Evolutionary conservation across 495 filamentous ascomycete genomes (phyloP).

Genomic region (Thermothielavioides terrestris): DNA sequence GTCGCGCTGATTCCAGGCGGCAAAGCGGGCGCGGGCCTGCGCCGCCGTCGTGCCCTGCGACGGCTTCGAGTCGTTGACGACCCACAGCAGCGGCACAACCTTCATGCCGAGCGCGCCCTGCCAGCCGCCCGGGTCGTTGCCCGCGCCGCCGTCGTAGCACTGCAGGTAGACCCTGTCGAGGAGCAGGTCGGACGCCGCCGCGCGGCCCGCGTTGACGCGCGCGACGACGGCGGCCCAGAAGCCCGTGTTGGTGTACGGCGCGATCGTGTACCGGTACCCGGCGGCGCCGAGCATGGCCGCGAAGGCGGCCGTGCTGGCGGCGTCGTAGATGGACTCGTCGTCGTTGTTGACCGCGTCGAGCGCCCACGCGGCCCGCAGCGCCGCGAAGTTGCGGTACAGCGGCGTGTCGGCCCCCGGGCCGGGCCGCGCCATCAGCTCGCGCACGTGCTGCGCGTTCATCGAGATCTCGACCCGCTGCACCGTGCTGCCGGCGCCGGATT

Average conservation of each 20-base stretch:
- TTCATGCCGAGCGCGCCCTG: slow-evolving; percentile 28
- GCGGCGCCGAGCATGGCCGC: slow-evolving; percentile 31
- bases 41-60: slow-evolving; percentile 26
- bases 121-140: slow-evolving; percentile 32
- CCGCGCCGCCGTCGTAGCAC: slow-evolving; percentile 36
- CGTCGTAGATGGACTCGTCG: slow-evolving; percentile 37
- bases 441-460: slow-evolving; percentile 36
- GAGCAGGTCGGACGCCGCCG: slow-evolving; percentile 13
- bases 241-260: slow-evolving; percentile 32
- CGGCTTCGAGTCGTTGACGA: slow-evolving; percentile 38
- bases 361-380: slow-evolving; percentile 30
- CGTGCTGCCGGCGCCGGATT: slow-evolving; percentile 19
- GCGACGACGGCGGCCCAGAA: background rate
- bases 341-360: slow-evolving; percentile 40
- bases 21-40: slow-evolving; percentile 28
- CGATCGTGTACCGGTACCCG: slow-evolving; percentile 34
- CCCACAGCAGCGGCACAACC: slow-evolving; percentile 39
- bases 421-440: slow-evolving; percentile 26
- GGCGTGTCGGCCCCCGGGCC: slow-evolving; percentile 24
- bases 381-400: slow-evolving; percentile 31
- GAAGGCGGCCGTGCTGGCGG: slow-evolving; percentile 30
- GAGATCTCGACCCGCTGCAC: slow-evolving; percentile 33
- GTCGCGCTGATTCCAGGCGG: slow-evolving; percentile 22
- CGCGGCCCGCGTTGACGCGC: too few species aligned
- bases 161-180: slow-evolving; percentile 27